Evolutionary conservation across 768 basidiomycete species (phyloP).

Genomic region (Termitomyces sp.): DNA sequence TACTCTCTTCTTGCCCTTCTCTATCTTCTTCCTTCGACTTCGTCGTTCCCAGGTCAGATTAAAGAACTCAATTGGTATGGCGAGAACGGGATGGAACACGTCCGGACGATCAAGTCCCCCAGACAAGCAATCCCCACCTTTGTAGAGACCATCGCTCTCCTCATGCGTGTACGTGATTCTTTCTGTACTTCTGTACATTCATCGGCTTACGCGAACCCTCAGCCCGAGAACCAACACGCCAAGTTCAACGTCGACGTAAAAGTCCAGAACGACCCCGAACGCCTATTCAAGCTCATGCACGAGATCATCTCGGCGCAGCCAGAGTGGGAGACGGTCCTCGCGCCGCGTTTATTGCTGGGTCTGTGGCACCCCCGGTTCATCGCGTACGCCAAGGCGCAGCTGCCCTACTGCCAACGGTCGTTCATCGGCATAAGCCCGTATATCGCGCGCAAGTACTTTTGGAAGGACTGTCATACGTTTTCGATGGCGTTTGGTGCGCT

Average conservation of each 20-base stretch:
- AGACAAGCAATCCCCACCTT: constrained; percentile 91
- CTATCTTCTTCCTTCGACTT: neutral
- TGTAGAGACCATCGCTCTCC: constrained; percentile 62
- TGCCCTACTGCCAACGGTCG: constrained; percentile 83
- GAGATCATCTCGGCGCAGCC: constrained; percentile 58
- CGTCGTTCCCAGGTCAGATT: constrained; percentile 51
- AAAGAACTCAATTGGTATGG: constrained; percentile 73
- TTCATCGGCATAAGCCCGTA: constrained; percentile 77
- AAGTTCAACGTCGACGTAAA: constrained; percentile 93
- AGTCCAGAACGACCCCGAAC: constrained; percentile 84
- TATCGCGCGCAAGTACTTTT: constrained; percentile 85
- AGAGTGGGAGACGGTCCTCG: constrained; percentile 73
- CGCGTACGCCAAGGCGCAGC: constrained; percentile 62
- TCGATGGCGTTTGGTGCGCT: constrained; percentile 78
- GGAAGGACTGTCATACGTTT: constrained; percentile 83
- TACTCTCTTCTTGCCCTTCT: neutral
- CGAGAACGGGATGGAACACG: constrained; percentile 68
- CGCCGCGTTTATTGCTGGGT: constrained; percentile 78
- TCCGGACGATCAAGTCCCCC: constrained; percentile 77
- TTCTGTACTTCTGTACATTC: neutral
- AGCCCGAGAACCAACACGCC: constrained; percentile 77
- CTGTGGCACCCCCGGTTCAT: constrained; percentile 94
- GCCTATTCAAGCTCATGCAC: constrained; percentile 82
- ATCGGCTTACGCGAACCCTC: neutral
- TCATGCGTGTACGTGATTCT: constrained; percentile 37